phyloP scores from a whole-genome alignment of 176 grass and related monocot genomes.

The Oryza nivara region DNA sequence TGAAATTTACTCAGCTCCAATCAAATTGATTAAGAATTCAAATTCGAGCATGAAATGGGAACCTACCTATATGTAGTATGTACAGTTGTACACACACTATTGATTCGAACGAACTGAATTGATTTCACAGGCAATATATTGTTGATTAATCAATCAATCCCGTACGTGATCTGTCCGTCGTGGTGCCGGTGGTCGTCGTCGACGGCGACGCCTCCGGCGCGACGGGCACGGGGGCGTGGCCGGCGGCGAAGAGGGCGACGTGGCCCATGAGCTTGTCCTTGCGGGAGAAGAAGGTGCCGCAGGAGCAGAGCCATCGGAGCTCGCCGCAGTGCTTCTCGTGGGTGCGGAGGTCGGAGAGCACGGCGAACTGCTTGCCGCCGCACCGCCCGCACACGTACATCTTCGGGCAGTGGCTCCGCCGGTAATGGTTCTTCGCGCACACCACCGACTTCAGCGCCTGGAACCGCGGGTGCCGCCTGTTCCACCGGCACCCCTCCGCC shows the following conservation, averaged over 20 bases:
- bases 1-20: no score
- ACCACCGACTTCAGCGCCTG: constrained; percentile 76
- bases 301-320: constrained; percentile 74
- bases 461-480: constrained; percentile 70
- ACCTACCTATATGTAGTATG: no score
- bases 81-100: no score
- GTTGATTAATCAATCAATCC: not conserved
- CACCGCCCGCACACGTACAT: constrained; percentile 90
- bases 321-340: constrained; percentile 96
- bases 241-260: constrained; percentile 56
- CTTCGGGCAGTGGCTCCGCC: constrained; percentile 84
- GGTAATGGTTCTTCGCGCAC: constrained; percentile 91
- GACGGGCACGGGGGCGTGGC: constrained; percentile 44
- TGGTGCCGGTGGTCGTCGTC: not conserved
- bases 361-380: constrained; percentile 68
- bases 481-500: constrained; percentile 79
- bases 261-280: constrained; percentile 93
- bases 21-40: no score
- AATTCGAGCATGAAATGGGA: not conserved
- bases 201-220: not conserved
- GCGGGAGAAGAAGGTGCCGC: constrained; percentile 76
- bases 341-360: constrained; percentile 77
- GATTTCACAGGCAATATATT: no score
- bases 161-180: not conserved
- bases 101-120: no score